Evolutionary conservation across 371 early-diverging fungal genomes (phyloP).

Genomic region (Batkoa obscura): DNA sequence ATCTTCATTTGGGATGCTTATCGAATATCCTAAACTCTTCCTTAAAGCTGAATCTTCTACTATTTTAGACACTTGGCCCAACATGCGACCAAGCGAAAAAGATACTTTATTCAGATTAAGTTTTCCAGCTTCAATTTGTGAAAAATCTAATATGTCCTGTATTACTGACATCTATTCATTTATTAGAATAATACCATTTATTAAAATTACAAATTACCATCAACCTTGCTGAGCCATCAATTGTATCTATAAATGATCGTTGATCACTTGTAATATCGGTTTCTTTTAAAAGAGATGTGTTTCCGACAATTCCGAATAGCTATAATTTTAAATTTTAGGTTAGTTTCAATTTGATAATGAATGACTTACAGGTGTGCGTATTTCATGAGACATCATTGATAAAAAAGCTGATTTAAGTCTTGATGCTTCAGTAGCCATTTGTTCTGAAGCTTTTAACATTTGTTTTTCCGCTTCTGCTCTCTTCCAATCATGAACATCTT

Average conservation of each 20-base stretch:
- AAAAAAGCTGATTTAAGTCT: constrained; percentile 3
- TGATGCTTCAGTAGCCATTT: constrained; percentile 5
- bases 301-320: constrained; percentile 5
- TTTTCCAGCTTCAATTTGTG: constrained; percentile 32
- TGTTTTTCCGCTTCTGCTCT: constrained; percentile 3
- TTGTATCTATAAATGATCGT: background rate
- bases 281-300: constrained; percentile 2
- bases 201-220: background rate
- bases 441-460: background rate
- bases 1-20: constrained; percentile 11
- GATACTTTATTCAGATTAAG: constrained; percentile 16
- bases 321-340: background rate
- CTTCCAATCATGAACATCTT: constrained; percentile 6
- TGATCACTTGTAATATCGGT: constrained; percentile 1
- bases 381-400: constrained; percentile 6
- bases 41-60: constrained; percentile 8
- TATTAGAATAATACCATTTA: background rate
- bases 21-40: constrained; percentile 9
- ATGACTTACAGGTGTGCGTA: background rate
- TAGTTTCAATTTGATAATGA: background rate
- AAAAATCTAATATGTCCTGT: constrained; percentile 32
- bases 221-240: constrained; percentile 1
- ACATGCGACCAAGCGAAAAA: constrained; percentile 24
- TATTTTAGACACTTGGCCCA: constrained; percentile 20
- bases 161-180: constrained; percentile 12